phyloP scores from a whole-genome alignment of 768 basidiomycete genomes.

The Xerocomus brunneocitrinus region DNA sequence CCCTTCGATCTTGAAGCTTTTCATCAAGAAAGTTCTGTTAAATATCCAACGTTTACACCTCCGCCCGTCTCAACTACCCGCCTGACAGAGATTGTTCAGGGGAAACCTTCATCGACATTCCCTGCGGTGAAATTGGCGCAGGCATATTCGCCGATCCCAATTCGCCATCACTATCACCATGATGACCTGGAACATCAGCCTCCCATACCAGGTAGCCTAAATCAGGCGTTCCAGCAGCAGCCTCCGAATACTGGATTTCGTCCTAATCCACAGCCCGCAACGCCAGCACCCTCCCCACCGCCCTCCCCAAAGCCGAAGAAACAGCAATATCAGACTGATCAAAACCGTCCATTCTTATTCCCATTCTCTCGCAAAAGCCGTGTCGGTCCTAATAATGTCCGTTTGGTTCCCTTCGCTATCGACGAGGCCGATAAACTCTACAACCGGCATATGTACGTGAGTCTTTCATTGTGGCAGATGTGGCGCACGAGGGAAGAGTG shows the following conservation, averaged over 20 bases:
- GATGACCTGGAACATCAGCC: conserved; percentile 59
- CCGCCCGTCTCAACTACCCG: conserved; percentile 42
- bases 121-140: conserved; percentile 72
- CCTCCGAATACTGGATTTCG: conserved; percentile 26
- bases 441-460: conserved; percentile 84
- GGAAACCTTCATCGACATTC: conserved; percentile 32
- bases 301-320: conserved; percentile 90
- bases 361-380: conserved; percentile 75
- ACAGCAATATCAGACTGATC: conserved; percentile 98
- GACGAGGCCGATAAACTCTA: conserved; percentile 94
- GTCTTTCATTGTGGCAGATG: conserved; percentile 86
- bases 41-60: conserved; percentile 91
- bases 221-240: conserved; percentile 35
- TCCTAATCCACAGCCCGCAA: conserved; percentile 64
- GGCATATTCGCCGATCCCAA: conserved; percentile 88
- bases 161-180: conserved; percentile 92
- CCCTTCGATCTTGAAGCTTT: conserved; percentile 89
- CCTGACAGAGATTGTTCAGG: conserved; percentile 18
- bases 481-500: conserved; percentile 95
- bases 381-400: conserved; percentile 47
- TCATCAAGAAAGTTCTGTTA: conserved; percentile 85
- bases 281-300: conserved; percentile 88
- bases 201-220: conserved; percentile 34
- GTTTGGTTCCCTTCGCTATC: conserved; percentile 90
- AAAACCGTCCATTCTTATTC: conserved; percentile 88